Evolutionary conservation across 768 basidiomycete species (phyloP).

Genomic region (Vararia minispora): DNA sequence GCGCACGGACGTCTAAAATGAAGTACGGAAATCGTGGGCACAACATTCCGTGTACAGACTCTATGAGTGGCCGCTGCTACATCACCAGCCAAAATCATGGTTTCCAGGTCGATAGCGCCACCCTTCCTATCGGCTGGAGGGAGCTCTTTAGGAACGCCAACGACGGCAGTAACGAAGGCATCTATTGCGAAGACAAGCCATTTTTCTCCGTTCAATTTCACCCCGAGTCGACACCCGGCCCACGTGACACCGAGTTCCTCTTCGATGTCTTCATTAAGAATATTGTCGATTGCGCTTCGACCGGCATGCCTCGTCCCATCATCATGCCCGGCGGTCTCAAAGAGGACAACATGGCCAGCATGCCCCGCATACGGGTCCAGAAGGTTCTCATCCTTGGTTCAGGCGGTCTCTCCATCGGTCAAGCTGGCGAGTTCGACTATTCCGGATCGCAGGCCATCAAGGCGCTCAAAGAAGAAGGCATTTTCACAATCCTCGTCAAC

Average conservation of each 20-base stretch:
- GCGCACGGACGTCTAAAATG: conserved; percentile 95
- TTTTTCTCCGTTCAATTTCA: conserved; percentile 99
- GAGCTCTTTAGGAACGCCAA: conserved; percentile 96
- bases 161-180: conserved; percentile 95
- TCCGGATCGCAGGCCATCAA: conserved; percentile 99
- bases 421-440: conserved; percentile 99
- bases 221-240: conserved; percentile 93
- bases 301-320: conserved; percentile 44
- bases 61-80: conserved; percentile 90
- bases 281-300: conserved; percentile 60
- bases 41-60: conserved; percentile 95
- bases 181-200: conserved; percentile 85
- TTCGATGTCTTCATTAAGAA: conserved; percentile 96
- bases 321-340: conserved; percentile 70
- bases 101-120: conserved; percentile 78
- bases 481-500: conserved; percentile 97
- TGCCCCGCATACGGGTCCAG: conserved; percentile 64
- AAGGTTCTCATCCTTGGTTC: conserved; percentile 98
- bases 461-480: conserved; percentile 96
- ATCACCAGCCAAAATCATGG: conserved; percentile 99
- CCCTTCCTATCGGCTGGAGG: conserved; percentile 80
- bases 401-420: conserved; percentile 95
- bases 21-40: conserved; percentile 99
- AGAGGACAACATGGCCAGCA: conserved; percentile 67
- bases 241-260: conserved; percentile 96